Evolutionary conservation across 768 basidiomycete genomes (phyloP), one percentile per base, ranked within the genome.

Genomic region (Termitomyces titanicus): DNA sequence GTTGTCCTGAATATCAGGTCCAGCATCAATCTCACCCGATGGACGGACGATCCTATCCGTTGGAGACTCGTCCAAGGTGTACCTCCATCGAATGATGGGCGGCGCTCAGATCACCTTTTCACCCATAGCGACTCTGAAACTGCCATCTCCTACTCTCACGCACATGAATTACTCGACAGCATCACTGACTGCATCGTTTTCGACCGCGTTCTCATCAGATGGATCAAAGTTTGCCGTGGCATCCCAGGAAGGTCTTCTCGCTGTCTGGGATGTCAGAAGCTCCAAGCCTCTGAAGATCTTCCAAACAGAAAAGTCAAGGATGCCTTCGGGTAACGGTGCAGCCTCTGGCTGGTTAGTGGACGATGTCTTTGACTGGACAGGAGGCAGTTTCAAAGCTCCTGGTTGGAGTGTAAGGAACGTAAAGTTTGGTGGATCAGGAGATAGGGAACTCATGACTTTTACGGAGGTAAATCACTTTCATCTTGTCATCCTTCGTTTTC

Each of bases 11-110:
- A 39, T 47, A 59, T 39, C 15, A 12, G 5, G 53, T 39, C 51
- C 62, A 95, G 92, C 91, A 4, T 94, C 94, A 9, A 81, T 98
- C 62, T 94, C 93, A 0, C 93, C 92, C 0, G 92, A 96, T 63
- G 89, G 93, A 1, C 81, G 83, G 43, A 93, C 88, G 0, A 79
- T 98, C 13, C 81, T 97, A 1, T 92, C 88, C 3, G 94, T 95
- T 0, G 94, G 95, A 22, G 94, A 98, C 67, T 94, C 93, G 10
- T 83, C 86, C 42, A 86, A 92, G 54, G 85, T 95, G 11, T 89
- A 85, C 66, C 79, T 98, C 13, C 89, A 94, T 64, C 82, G 85
- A 51, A 79, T 95, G 56, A 79, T 82, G 2, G 87, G 87, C 38
- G 85, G 88, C 27, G 71, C 79, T 13, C 72, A 67, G 25, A 74